phyloP scores from a whole-genome alignment of 371 early-diverging fungal genomes.

The Saksenaea oblongispora region DNA sequence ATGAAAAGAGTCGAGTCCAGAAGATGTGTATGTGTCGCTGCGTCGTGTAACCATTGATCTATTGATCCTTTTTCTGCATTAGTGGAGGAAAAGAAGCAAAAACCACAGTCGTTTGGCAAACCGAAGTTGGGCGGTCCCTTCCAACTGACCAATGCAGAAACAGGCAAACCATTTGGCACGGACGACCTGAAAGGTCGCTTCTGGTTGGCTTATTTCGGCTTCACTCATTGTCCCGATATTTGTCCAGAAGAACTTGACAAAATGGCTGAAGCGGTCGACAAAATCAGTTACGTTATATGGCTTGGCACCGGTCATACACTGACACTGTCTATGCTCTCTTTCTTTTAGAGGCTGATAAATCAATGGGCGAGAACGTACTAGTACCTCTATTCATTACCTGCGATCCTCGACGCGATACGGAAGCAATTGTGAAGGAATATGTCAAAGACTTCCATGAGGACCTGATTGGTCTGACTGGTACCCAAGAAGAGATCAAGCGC shows the following conservation, averaged over 20 bases:
- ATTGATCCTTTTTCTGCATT: background rate
- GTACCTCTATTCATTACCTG: slow-evolving; percentile 94
- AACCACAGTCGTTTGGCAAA: slow-evolving; percentile 58
- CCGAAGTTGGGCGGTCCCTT: slow-evolving; percentile 95
- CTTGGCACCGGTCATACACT: background rate
- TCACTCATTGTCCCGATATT: slow-evolving; percentile 98
- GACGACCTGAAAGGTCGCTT: slow-evolving; percentile 74
- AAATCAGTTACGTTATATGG: slow-evolving; percentile 57
- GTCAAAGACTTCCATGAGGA: slow-evolving; percentile 92
- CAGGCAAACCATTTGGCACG: slow-evolving; percentile 29
- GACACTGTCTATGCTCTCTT: background rate
- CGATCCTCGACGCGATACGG: slow-evolving; percentile 94
- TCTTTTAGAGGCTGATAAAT: slow-evolving; percentile 37
- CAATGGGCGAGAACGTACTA: slow-evolving; percentile 60
- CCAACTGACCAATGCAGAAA: slow-evolving; percentile 77
- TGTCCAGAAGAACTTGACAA: slow-evolving; percentile 98
- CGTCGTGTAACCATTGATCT: background rate
- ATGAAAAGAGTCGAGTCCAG: slow-evolving; percentile 62
- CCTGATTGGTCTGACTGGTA: slow-evolving; percentile 91
- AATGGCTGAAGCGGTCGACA: slow-evolving; percentile 89
- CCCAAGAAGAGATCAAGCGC: slow-evolving; percentile 77
- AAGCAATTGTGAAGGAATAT: slow-evolving; percentile 82
- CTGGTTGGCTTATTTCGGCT: slow-evolving; percentile 95
- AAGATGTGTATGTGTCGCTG: slow-evolving; percentile 40
- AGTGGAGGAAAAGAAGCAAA: background rate